Conservation (phyloP, 2,329 filamentous ascomycete species). For the Trichophaea hybrida region DNA sequence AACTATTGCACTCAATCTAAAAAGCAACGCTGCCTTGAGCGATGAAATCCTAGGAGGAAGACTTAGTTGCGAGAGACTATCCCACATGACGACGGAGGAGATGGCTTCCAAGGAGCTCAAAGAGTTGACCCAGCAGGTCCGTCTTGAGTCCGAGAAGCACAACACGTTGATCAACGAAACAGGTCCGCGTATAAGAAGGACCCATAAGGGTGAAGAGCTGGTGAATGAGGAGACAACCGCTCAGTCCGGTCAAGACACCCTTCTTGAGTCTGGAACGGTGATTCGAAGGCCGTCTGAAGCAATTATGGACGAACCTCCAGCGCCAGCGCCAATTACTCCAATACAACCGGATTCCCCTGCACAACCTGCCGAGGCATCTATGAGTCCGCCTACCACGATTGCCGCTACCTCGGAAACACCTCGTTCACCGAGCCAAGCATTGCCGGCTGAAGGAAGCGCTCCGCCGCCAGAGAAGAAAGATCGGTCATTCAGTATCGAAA, state of each 20-base stretch:
- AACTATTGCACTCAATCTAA: constrained; percentile 70
- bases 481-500: constrained; percentile 60
- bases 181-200: constrained; percentile 67
- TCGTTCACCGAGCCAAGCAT: neutral
- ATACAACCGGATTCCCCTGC: constrained; percentile 17
- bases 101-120: constrained; percentile 87
- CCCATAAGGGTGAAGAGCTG: constrained; percentile 89
- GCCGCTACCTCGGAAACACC: constrained; percentile 16
- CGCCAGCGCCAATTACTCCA: constrained; percentile 1
- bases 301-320: constrained; percentile 10
- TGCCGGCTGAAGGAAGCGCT: constrained; percentile 1
- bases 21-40: constrained; percentile 68
- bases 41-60: constrained; percentile 58
- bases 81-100: constrained; percentile 78
- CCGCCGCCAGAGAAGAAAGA: constrained; percentile 31
- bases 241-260: constrained; percentile 17
- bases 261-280: constrained; percentile 10
- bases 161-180: constrained; percentile 66
- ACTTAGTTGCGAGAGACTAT: constrained; percentile 59
- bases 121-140: constrained; percentile 58
- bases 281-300: constrained; percentile 13
- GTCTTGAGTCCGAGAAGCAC: constrained; percentile 64
- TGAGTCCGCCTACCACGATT: constrained; percentile 1
- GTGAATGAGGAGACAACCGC: constrained; percentile 53
- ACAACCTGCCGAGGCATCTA: constrained; percentile 14